These are phyloP conservation scores for Cnidoscolus chayamansa DNA, from an alignment of 441 rosid genomes.

Conservation along the genomic window DNA sequence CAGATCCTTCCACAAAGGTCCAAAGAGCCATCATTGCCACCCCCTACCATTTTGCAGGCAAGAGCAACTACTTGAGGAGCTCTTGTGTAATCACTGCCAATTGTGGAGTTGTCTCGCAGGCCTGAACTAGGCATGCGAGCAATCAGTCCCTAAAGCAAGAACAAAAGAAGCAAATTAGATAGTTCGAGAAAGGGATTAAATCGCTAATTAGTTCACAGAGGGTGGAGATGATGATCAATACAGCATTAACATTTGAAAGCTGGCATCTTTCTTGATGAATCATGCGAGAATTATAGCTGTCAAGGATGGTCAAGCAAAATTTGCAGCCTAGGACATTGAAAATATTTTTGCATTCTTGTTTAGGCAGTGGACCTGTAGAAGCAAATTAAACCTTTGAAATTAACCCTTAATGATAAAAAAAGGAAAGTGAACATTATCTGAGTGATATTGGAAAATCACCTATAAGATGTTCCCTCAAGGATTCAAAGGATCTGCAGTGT, in stretches of 20 bases:
- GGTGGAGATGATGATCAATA: slow-evolving; percentile 23
- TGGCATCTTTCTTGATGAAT: slow-evolving; percentile 82
- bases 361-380: slow-evolving; percentile 70
- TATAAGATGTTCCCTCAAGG: slow-evolving; percentile 84
- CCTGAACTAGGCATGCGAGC: slow-evolving; percentile 62
- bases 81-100: slow-evolving; percentile 42
- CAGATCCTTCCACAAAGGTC: slow-evolving; percentile 80
- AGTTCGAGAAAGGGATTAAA: background rate
- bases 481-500: slow-evolving; percentile 87
- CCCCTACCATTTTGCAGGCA: slow-evolving; percentile 92
- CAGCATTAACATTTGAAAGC: slow-evolving; percentile 35
- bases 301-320: slow-evolving; percentile 66
- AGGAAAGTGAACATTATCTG: too few relatives aligned
- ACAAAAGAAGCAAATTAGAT: background rate
- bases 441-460: slow-evolving; percentile 35
- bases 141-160: slow-evolving; percentile 38
- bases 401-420: too few relatives aligned
- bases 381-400: background rate
- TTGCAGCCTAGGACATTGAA: slow-evolving; percentile 71
- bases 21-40: slow-evolving; percentile 79
- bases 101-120: slow-evolving; percentile 46
- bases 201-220: background rate
- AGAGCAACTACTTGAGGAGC: slow-evolving; percentile 64
- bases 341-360: slow-evolving; percentile 74
- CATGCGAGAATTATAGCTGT: slow-evolving; percentile 55